These are phyloP conservation scores for Mesotaenium endlicherianum DNA, from an alignment of 139 green algal genomes.

Conservation along the genomic window DNA sequence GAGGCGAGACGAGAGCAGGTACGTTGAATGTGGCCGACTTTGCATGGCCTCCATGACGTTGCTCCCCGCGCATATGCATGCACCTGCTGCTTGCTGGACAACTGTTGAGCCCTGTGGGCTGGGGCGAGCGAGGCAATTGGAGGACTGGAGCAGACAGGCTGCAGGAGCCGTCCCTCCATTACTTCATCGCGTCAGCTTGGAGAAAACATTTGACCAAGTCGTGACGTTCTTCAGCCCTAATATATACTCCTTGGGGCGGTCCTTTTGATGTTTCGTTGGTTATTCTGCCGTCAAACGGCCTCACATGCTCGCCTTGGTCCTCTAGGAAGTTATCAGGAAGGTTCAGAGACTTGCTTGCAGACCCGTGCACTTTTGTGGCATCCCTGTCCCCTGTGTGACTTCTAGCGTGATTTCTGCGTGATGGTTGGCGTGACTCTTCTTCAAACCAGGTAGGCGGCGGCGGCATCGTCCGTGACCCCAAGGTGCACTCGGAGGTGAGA, in stretches of 20 bases:
- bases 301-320: no score
- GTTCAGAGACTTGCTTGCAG: background rate
- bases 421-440: no score
- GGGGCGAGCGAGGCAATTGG: background rate
- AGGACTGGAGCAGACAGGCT: background rate
- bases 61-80: background rate
- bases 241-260: background rate
- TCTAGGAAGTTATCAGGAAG: background rate
- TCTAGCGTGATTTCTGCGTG: background rate
- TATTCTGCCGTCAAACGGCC: no score
- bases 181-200: background rate
- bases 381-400: background rate
- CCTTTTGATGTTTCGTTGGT: background rate
- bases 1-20: slow-evolving; percentile 82
- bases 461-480: slow-evolving; percentile 34
- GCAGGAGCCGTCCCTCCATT: background rate
- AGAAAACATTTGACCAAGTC: slow-evolving; percentile 1
- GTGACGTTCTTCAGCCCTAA: no score
- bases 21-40: background rate
- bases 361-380: background rate
- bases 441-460: slow-evolving; percentile 40
- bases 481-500: slow-evolving; percentile 41
- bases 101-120: background rate
- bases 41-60: background rate
- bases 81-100: no score